Conservation (phyloP, 371 early-diverging fungal genomes). For the Rhizopus sp. region DNA sequence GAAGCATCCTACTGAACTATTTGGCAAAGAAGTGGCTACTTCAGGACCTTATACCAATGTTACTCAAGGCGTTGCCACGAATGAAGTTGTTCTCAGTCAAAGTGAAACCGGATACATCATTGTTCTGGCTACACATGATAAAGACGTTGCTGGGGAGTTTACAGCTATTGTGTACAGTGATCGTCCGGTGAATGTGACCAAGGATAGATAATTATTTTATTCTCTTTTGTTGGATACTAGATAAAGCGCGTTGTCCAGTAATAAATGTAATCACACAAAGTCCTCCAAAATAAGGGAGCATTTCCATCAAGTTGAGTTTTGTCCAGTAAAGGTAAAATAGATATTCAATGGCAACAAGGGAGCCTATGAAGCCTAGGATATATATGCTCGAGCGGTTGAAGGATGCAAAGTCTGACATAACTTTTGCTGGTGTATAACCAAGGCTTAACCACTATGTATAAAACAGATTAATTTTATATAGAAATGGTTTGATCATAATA, state of each 20-base stretch:
- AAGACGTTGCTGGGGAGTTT: conserved; percentile 56
- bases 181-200: conserved; percentile 56
- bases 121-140: conserved; percentile 64
- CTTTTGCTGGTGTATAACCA: conserved; percentile 52
- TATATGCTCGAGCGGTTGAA: conserved; percentile 32
- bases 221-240: conserved; percentile 45
- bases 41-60: conserved; percentile 78
- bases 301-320: conserved; percentile 69
- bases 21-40: conserved; percentile 65
- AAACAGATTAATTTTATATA: background rate
- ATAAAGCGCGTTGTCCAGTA: conserved; percentile 63
- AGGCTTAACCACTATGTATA: conserved; percentile 54
- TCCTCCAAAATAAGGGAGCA: conserved; percentile 61
- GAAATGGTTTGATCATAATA: background rate
- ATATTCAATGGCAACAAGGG: conserved; percentile 57
- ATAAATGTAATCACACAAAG: conserved; percentile 56
- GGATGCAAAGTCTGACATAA: conserved; percentile 31
- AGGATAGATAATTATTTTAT: conserved; percentile 27
- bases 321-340: conserved; percentile 76
- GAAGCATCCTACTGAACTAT: conserved; percentile 55
- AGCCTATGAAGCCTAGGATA: conserved; percentile 57
- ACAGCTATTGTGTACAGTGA: conserved; percentile 61
- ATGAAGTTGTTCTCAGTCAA: conserved; percentile 50
- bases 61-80: conserved; percentile 62
- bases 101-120: conserved; percentile 57